Percentiles rank a stretch among this genome's conserved stretches.
These are phyloP conservation scores for Colletotrichum sp. DNA, from an alignment of 2,329 filamentous ascomycete genomes.

Conservation along the genomic window DNA sequence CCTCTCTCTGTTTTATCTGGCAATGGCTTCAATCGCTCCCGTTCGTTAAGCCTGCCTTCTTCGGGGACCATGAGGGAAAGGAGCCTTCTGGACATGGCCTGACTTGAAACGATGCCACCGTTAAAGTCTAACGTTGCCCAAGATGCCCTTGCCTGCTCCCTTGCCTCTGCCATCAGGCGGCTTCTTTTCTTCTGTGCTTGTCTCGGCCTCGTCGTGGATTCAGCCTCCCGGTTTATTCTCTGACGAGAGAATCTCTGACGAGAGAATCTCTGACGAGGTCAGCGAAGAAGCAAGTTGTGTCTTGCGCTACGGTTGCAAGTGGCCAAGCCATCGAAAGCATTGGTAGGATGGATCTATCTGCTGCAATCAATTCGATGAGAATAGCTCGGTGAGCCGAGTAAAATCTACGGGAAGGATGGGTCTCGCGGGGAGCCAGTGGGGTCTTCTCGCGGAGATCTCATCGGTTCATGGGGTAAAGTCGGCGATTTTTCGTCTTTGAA, in stretches of 20 bases:
- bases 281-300: neutral
- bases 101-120: neutral
- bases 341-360: neutral
- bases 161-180: neutral
- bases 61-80: neutral
- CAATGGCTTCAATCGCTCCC: neutral
- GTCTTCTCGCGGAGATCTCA: neutral
- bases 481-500: neutral
- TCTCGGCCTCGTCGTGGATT: neutral
- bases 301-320: neutral
- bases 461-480: slow-evolving; percentile 1
- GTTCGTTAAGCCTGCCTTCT: neutral
- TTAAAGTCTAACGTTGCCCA: neutral
- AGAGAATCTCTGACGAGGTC: neutral
- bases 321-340: neutral
- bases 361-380: neutral
- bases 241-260: neutral
- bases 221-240: neutral
- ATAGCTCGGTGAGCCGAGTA: neutral
- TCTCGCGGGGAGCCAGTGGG: slow-evolving; percentile 6
- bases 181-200: neutral
- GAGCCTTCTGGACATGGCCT: neutral
- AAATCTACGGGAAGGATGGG: neutral
- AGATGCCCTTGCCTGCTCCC: neutral
- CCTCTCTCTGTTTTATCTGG: neutral